A percentile compares a stretch with the other conserved stretches of the same genome.
Evolutionary conservation across 1,284 basidiomycete genomes (phyloP).

Genomic region (Xerocomus nothofagi): DNA sequence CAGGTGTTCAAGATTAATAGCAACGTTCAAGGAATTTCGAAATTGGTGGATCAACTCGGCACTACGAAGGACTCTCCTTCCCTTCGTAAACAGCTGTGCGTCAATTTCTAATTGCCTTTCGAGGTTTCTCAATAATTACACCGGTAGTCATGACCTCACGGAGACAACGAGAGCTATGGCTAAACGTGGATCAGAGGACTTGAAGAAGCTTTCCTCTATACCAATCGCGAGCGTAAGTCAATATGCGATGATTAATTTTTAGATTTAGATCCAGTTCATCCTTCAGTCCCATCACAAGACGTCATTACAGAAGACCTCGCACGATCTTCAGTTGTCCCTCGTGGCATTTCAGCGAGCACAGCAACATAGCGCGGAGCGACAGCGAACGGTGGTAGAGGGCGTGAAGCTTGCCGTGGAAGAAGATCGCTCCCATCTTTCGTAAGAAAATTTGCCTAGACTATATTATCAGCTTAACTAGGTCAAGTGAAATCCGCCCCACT

Average conservation of each 20-base stretch:
- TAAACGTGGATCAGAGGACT: conserved; percentile 89
- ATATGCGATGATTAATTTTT: neutral
- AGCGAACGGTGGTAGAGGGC: conserved; percentile 81
- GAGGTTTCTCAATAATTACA: conserved; percentile 6
- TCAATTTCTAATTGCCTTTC: conserved; percentile 16
- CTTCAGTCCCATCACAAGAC: conserved; percentile 74
- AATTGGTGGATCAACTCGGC: conserved; percentile 89
- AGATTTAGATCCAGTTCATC: conserved; percentile 1
- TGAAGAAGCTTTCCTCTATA: conserved; percentile 81
- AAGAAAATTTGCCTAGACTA: neutral
- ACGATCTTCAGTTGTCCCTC: conserved; percentile 89
- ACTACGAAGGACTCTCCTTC: conserved; percentile 73
- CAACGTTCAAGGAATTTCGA: conserved; percentile 94
- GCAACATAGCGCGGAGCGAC: conserved; percentile 84
- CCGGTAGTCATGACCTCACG: conserved; percentile 79
- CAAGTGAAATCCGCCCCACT: conserved; percentile 38
- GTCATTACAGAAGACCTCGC: conserved; percentile 84
- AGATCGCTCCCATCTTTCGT: conserved; percentile 45
- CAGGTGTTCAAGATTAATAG: conserved; percentile 99
- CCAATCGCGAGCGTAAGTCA: conserved; percentile 61
- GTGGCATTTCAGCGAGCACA: conserved; percentile 91
- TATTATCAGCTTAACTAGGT: conserved; percentile 23
- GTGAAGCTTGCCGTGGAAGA: conserved; percentile 78
- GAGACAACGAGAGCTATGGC: conserved; percentile 94
- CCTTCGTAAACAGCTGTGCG: conserved; percentile 79